Evolutionary conservation across 768 basidiomycete genomes (phyloP).

Genomic region (Leucogyrophana mollusca): DNA sequence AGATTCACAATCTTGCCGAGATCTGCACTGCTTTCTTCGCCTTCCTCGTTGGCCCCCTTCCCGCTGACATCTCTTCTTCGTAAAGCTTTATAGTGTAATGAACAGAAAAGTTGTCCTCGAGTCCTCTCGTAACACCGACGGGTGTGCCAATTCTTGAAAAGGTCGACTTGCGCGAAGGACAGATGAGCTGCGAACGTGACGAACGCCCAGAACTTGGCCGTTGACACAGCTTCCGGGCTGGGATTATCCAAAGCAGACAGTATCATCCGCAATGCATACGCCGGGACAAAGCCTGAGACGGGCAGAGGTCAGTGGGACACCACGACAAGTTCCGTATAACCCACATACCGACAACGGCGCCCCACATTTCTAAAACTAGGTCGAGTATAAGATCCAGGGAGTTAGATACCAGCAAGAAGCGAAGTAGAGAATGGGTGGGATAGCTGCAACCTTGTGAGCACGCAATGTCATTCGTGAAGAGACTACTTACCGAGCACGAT

Average conservation of each 20-base stretch:
- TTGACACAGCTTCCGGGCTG: constrained; percentile 36
- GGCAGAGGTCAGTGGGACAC: constrained; percentile 3
- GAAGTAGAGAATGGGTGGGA: constrained; percentile 55
- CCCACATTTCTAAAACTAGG: constrained; percentile 57
- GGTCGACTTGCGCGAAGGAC: constrained; percentile 65
- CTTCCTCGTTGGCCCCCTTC: constrained; percentile 31
- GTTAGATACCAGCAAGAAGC: constrained; percentile 64
- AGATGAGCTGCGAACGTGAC: constrained; percentile 60
- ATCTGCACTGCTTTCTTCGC: constrained; percentile 44
- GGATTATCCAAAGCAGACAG: constrained; percentile 47
- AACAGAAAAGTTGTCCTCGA: constrained; percentile 68
- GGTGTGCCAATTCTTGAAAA: constrained; percentile 65
- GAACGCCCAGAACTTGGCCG: constrained; percentile 59
- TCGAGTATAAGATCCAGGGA: constrained; percentile 68
- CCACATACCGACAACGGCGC: constrained; percentile 47
- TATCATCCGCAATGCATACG: constrained; percentile 64
- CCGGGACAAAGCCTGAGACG: constrained; percentile 65
- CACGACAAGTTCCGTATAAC: constrained; percentile 10
- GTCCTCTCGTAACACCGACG: constrained; percentile 71
- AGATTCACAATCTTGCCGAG: constrained; percentile 73
- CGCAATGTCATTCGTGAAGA: constrained; percentile 2
- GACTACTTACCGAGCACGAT: constrained; percentile 38
- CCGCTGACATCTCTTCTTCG: constrained; percentile 58
- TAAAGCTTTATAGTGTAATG: constrained; percentile 67
- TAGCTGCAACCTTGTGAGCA: constrained; percentile 31